Conservation (phyloP, 345 rosid genomes). For the Hirschfeldia incana region DNA sequence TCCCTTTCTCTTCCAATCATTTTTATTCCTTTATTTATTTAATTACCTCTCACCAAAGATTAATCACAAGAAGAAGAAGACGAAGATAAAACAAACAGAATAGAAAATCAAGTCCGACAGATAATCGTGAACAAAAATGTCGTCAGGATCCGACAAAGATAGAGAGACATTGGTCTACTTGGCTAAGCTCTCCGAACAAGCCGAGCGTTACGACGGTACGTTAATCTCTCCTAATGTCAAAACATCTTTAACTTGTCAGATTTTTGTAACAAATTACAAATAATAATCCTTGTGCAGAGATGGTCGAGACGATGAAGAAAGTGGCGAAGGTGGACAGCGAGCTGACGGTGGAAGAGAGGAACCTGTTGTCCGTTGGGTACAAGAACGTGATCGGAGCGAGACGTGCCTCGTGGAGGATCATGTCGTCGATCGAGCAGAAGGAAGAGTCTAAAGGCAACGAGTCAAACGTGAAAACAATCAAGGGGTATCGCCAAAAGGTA, state of each 20-base stretch:
- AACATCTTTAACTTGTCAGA: not conserved
- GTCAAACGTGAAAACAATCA: slow-evolving; percentile 76
- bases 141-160: slow-evolving; percentile 71
- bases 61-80: not conserved
- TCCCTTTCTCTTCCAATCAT: slow-evolving; percentile 12
- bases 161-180: slow-evolving; percentile 79
- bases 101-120: not conserved
- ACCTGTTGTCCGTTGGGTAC: slow-evolving; percentile 93
- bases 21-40: not conserved
- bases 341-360: slow-evolving; percentile 95
- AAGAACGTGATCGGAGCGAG: slow-evolving; percentile 88
- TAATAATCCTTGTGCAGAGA: slow-evolving; percentile 49
- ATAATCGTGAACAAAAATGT: slow-evolving; percentile 32
- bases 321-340: slow-evolving; percentile 81
- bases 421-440: slow-evolving; percentile 97
- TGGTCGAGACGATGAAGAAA: slow-evolving; percentile 95
- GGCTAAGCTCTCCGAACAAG: slow-evolving; percentile 97
- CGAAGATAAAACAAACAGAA: not conserved
- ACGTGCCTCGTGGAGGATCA: slow-evolving; percentile 94
- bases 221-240: not conserved
- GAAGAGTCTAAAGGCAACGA: slow-evolving; percentile 94
- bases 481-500: slow-evolving; percentile 81
- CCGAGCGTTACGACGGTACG: slow-evolving; percentile 91
- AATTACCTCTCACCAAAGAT: not conserved
- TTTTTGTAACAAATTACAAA: too few species aligned